Percentiles rank a stretch among this genome's conserved stretches.
Evolutionary conservation across 371 early-diverging fungal genomes (phyloP).

Genomic region (Funneliformis caledonium): DNA sequence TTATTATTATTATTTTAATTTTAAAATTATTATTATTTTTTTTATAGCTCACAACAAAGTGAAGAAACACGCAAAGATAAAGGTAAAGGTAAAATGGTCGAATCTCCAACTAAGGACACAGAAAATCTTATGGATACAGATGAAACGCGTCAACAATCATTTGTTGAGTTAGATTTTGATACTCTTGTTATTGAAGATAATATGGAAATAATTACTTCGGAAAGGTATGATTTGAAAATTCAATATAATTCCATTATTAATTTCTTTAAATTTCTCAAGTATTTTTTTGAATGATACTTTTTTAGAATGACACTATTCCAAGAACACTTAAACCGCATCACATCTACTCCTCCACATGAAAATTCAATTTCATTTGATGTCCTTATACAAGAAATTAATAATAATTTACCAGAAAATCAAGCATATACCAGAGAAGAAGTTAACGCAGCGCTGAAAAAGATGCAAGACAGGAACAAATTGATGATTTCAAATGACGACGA

Average conservation of each 20-base stretch:
- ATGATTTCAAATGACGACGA: conserved; percentile 65
- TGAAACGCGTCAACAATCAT: neutral
- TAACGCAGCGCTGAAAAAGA: conserved; percentile 54
- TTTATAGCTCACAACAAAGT: neutral
- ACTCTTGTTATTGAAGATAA: neutral
- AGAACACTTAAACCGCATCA: neutral
- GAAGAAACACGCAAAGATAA: neutral
- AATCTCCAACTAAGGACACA: neutral
- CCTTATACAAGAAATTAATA: conserved; percentile 53
- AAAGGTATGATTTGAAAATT: neutral
- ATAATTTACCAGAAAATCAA: conserved; percentile 45
- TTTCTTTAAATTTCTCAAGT: neutral
- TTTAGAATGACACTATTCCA: conserved; percentile 31
- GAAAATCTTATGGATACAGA: neutral
- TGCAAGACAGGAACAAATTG: conserved; percentile 72
- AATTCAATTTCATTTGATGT: conserved; percentile 50
- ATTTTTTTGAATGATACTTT: neutral
- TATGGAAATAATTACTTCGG: neutral
- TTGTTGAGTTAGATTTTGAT: neutral
- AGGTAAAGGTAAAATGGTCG: neutral
- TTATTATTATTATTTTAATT: neutral
- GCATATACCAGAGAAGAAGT: conserved; percentile 54
- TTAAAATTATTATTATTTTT: neutral
- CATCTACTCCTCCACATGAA: neutral
- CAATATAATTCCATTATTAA: neutral